phyloP scores from a whole-genome alignment of 148 eudicot genomes.

The Polygonum maritimum region DNA sequence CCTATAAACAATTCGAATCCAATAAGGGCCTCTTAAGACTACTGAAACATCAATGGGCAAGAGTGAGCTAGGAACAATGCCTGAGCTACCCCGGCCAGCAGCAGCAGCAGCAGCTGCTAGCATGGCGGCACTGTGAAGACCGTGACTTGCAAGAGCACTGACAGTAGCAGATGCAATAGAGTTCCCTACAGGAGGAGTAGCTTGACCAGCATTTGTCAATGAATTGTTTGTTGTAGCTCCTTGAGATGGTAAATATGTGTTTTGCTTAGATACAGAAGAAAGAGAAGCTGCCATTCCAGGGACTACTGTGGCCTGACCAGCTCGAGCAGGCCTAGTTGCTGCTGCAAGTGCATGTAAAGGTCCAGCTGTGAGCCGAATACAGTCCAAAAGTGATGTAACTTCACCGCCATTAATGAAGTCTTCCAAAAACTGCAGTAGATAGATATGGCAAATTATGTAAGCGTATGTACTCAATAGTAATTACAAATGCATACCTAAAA shows the following conservation, averaged over 20 bases:
- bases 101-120: slow-evolving; percentile 62
- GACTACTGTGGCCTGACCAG: slow-evolving; percentile 69
- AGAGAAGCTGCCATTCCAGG: slow-evolving; percentile 50
- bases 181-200: slow-evolving; percentile 35
- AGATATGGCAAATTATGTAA: background rate
- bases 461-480: background rate
- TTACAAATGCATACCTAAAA: background rate
- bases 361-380: slow-evolving; percentile 96
- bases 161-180: slow-evolving; percentile 34
- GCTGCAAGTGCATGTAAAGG: slow-evolving; percentile 98
- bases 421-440: slow-evolving; percentile 67
- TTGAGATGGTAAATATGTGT: slow-evolving; percentile 38
- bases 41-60: slow-evolving; percentile 97
- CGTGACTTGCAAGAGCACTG: slow-evolving; percentile 48
- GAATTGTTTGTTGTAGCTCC: slow-evolving; percentile 39
- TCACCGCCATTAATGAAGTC: slow-evolving; percentile 96
- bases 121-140: slow-evolving; percentile 41
- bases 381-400: slow-evolving; percentile 90
- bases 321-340: slow-evolving; percentile 97
- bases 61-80: slow-evolving; percentile 93
- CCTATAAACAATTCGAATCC: slow-evolving; percentile 92
- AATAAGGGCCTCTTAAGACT: slow-evolving; percentile 93
- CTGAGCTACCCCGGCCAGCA: slow-evolving; percentile 86
- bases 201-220: slow-evolving; percentile 31
- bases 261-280: slow-evolving; percentile 53